Conservation (phyloP, 495 filamentous ascomycete genomes). For the Polyplosphaeria fusca region DNA sequence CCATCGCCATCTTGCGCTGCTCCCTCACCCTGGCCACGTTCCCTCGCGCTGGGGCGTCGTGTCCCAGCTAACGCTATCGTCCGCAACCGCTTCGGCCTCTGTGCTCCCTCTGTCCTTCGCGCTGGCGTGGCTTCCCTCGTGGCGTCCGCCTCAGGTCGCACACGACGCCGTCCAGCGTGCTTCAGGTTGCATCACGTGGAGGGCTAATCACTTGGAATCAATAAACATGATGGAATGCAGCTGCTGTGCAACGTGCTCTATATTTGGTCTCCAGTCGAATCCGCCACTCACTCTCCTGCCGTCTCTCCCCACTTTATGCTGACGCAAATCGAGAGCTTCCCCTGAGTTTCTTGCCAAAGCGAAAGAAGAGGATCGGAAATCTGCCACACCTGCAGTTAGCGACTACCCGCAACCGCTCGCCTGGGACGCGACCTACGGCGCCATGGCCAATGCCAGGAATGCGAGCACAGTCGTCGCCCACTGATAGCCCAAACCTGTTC, state of each 20-base stretch:
- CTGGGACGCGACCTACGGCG: constrained; percentile 39
- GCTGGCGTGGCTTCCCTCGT: constrained; percentile 34
- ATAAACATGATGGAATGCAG: constrained; percentile 29
- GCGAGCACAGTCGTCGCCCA: constrained; percentile 46
- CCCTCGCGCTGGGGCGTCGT: constrained; percentile 7
- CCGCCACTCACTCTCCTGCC: constrained; percentile 19
- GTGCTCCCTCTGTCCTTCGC: constrained; percentile 16
- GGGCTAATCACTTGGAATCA: constrained; percentile 19
- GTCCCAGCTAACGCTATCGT: constrained; percentile 14
- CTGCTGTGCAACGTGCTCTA: constrained; percentile 33
- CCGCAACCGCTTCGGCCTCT: constrained; percentile 8
- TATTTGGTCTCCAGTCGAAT: constrained; percentile 24
- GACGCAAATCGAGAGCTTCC: constrained; percentile 42
- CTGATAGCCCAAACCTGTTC: constrained; percentile 43
- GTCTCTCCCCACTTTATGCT: constrained; percentile 7
- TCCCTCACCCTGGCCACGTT: constrained; percentile 11
- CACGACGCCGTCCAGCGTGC: constrained; percentile 17
- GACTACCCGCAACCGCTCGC: constrained; percentile 6
- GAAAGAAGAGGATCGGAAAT: constrained; percentile 44
- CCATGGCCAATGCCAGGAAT: constrained; percentile 45
- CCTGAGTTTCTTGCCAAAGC: constrained; percentile 44
- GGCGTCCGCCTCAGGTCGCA: constrained; percentile 17
- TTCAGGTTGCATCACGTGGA: constrained; percentile 33
- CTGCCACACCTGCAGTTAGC: constrained; percentile 28
- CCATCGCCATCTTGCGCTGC: constrained; percentile 5